A percentile compares a stretch with the other conserved stretches of the same genome.
phyloP scores from a whole-genome alignment of 2,329 filamentous ascomycete genomes.

The Ophiosphaerella herpotricha region DNA sequence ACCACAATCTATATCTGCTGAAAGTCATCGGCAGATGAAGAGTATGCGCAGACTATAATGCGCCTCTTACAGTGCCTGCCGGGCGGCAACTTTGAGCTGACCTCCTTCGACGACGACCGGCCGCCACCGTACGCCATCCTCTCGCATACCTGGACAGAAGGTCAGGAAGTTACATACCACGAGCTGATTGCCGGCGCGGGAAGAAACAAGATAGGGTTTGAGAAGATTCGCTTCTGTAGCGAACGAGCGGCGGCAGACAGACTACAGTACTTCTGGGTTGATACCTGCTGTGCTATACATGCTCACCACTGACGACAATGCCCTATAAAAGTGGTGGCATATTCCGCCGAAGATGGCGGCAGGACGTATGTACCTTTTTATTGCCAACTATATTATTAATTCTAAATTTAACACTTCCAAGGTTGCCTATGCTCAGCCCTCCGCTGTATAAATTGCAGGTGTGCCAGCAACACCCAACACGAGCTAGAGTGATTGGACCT shows the following conservation, averaged over 20 bases:
- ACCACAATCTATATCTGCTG: not conserved
- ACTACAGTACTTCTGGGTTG: constrained; percentile 3
- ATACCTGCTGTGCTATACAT: not conserved
- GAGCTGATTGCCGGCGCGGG: constrained; percentile 3
- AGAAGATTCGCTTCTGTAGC: constrained; percentile 10
- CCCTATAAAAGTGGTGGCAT: constrained; percentile 9
- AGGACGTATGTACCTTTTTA: too few species aligned
- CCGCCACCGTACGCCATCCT: constrained; percentile 4
- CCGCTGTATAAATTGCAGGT: too few species aligned
- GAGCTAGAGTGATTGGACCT: too few species aligned
- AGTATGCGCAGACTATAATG: constrained; percentile 1
- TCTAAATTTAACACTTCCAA: too few species aligned
- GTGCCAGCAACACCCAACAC: too few species aligned
- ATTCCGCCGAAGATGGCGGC: constrained; percentile 16
- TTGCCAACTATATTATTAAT: too few species aligned
- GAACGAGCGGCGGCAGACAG: constrained; percentile 4
- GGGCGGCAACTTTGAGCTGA: constrained; percentile 3
- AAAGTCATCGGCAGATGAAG: not conserved
- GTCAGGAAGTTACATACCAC: constrained; percentile 6
- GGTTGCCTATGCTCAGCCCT: too few species aligned
- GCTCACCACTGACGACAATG: too few species aligned
- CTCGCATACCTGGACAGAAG: constrained; percentile 9
- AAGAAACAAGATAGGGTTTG: constrained; percentile 5
- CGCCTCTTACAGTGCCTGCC: constrained; percentile 6
- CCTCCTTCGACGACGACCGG: constrained; percentile 6